A percentile compares a stretch with the other conserved stretches of the same genome.
These are phyloP conservation scores for Leccinum fibrillosum DNA, from an alignment of 768 basidiomycete genomes.

Conservation along the genomic window DNA sequence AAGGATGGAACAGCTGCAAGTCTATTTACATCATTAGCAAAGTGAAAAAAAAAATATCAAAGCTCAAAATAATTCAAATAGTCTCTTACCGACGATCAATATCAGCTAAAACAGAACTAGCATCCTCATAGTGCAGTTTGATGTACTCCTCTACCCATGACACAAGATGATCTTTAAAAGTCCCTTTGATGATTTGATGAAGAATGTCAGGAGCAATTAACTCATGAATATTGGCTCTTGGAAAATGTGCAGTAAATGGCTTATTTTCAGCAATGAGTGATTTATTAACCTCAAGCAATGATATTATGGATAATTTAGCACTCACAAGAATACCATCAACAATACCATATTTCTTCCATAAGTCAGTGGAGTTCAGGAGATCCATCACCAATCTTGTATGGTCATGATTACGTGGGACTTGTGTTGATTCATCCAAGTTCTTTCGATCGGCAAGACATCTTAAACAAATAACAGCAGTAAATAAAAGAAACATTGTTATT, in stretches of 20 bases:
- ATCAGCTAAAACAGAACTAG: background rate
- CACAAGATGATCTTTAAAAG: too few relatives aligned
- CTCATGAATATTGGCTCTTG: background rate
- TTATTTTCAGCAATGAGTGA: background rate
- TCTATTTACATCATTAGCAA: background rate
- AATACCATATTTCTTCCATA: too few relatives aligned
- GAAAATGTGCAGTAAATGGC: background rate
- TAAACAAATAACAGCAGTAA: background rate
- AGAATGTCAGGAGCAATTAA: too few relatives aligned
- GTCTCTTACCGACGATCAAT: background rate
- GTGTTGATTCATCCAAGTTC: too few relatives aligned
- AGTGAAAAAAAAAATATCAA: too few relatives aligned
- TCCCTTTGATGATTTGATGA: too few relatives aligned
- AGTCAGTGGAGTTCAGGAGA: too few relatives aligned
- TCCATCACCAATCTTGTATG: too few relatives aligned
- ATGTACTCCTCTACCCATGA: background rate
- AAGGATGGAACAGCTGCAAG: background rate
- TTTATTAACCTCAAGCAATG: background rate
- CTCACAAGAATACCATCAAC: too few relatives aligned
- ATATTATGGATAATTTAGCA: background rate
- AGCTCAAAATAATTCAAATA: too few relatives aligned
- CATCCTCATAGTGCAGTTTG: background rate
- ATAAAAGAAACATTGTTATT: too few relatives aligned
- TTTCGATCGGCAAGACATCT: background rate
- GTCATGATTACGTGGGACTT: too few relatives aligned